These are phyloP conservation scores for Rhodofomes roseus DNA, from an alignment of 1,284 basidiomycete genomes.

Conservation along the genomic window DNA sequence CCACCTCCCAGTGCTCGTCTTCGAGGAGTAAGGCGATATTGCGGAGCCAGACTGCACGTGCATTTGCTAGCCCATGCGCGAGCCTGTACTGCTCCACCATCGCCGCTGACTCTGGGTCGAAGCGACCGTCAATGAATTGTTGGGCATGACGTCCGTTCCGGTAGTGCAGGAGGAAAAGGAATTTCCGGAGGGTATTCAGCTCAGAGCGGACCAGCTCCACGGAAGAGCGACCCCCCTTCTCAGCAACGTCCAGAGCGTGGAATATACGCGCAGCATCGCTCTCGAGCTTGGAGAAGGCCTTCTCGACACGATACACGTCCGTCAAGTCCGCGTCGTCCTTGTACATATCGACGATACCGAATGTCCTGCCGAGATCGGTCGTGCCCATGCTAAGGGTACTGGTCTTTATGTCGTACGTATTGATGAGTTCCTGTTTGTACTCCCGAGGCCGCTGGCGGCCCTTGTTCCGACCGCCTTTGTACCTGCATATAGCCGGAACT, in stretches of 20 bases:
- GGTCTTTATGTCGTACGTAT: not conserved
- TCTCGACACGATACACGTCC: not conserved
- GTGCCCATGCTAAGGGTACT: not conserved
- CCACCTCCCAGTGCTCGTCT: not conserved
- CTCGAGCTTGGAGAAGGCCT: not conserved
- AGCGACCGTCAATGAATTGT: not conserved
- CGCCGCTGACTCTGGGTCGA: not conserved
- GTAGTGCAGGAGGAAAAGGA: not conserved
- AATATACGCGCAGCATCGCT: not conserved
- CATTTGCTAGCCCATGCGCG: not conserved
- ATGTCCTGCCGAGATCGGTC: not conserved
- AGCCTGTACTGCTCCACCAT: not conserved
- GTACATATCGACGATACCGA: not conserved
- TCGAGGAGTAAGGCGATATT: not conserved
- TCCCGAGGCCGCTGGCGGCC: not conserved
- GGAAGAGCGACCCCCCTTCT: not conserved
- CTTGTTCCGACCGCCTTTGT: not conserved
- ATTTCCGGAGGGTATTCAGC: not conserved
- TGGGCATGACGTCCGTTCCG: not conserved
- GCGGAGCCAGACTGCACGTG: not conserved
- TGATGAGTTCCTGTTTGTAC: not conserved
- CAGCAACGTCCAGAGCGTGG: not conserved
- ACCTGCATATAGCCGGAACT: not conserved
- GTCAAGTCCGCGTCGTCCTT: not conserved
- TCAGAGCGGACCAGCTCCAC: not conserved